phyloP scores from a whole-genome alignment of 1,284 basidiomycete genomes.

The Vanrija sp. region DNA sequence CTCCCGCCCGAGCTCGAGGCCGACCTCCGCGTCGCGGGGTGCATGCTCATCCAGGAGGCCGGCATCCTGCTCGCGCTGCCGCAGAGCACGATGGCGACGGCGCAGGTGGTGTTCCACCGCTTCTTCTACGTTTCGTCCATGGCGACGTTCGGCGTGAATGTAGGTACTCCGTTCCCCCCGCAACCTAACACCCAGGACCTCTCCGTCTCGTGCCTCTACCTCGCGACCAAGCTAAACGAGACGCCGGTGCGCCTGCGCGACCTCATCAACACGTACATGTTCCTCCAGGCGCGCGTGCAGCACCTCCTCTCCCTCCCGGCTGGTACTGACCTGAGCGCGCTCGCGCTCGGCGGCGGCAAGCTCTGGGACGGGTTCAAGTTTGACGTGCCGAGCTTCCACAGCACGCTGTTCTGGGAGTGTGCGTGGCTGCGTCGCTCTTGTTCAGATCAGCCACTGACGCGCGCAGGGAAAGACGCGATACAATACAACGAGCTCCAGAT shows the following conservation, averaged over 20 bases:
- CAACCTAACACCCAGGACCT: slow-evolving; percentile 65
- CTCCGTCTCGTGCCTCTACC: slow-evolving; percentile 85
- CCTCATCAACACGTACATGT: slow-evolving; percentile 89
- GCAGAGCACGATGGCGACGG: slow-evolving; percentile 92
- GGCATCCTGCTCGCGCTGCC: slow-evolving; percentile 89
- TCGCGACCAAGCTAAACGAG: slow-evolving; percentile 95
- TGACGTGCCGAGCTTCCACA: slow-evolving; percentile 39
- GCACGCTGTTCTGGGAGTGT: slow-evolving; percentile 47
- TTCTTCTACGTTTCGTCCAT: slow-evolving; percentile 97
- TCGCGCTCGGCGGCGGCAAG: slow-evolving; percentile 1
- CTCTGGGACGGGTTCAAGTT: slow-evolving; percentile 40
- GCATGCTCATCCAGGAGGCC: slow-evolving; percentile 90
- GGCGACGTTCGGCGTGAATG: slow-evolving; percentile 85
- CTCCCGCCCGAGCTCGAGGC: slow-evolving; percentile 74
- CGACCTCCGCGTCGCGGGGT: slow-evolving; percentile 80
- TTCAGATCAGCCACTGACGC: not conserved
- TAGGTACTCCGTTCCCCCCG: slow-evolving; percentile 49
- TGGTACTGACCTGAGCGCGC: slow-evolving; percentile 10
- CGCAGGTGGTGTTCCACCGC: slow-evolving; percentile 91
- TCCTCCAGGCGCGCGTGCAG: slow-evolving; percentile 53
- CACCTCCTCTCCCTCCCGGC: slow-evolving; percentile 38
- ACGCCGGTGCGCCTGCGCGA: slow-evolving; percentile 86
- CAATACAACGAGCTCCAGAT: slow-evolving; percentile 97
- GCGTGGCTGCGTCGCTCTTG: not conserved
- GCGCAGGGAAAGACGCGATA: slow-evolving; percentile 56